phyloP scores from a whole-genome alignment of 345 rosid species.

The Fremontodendron californicum region DNA sequence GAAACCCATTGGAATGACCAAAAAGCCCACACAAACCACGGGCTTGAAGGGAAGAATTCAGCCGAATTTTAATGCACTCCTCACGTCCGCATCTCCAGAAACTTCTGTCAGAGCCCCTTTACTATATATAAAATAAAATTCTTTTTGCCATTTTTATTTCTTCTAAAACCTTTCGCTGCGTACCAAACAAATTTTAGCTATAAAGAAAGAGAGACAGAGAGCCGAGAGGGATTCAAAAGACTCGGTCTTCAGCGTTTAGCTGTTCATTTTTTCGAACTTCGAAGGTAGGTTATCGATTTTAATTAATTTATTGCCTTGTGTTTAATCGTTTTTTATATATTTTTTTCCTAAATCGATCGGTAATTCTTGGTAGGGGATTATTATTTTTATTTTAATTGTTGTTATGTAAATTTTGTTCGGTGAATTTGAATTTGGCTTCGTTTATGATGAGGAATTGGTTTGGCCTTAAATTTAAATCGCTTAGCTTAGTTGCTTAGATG shows the following conservation, averaged over 20 bases:
- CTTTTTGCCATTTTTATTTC: too few species aligned
- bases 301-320: background rate
- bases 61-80: conserved; percentile 18
- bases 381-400: background rate
- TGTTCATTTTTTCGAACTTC: background rate
- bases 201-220: background rate
- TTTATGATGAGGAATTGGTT: background rate
- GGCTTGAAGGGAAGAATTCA: conserved; percentile 12
- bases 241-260: background rate
- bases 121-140: background rate
- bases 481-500: background rate
- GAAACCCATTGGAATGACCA: background rate
- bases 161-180: background rate
- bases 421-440: background rate
- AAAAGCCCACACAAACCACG: background rate
- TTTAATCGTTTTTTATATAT: background rate
- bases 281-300: background rate
- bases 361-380: background rate
- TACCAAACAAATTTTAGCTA: background rate
- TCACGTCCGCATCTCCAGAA: conserved; percentile 61
- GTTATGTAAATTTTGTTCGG: background rate
- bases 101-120: conserved; percentile 32
- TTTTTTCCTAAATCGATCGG: background rate
- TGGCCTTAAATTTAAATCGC: background rate
- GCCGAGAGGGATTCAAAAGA: background rate